These are phyloP conservation scores for Clavispora santaluciae DNA, from an alignment of 805 yeast species.

Conservation along the genomic window DNA sequence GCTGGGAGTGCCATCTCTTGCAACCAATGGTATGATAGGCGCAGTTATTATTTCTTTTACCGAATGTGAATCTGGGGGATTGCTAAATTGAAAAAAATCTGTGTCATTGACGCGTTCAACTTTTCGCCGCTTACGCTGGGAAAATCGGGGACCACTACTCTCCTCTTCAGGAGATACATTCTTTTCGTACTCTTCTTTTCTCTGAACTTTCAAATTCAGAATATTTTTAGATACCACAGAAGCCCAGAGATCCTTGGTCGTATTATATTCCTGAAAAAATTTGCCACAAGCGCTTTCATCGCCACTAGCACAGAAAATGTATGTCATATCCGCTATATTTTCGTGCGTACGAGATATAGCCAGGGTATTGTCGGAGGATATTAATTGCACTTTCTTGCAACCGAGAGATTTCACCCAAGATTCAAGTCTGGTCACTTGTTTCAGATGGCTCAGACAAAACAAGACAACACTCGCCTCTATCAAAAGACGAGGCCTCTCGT, in stretches of 20 bases:
- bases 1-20: too few relatives aligned
- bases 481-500: conserved; percentile 14
- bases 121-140: conserved; percentile 24
- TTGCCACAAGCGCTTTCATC: background rate
- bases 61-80: background rate
- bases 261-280: background rate
- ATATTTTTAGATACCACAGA: background rate
- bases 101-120: conserved; percentile 29
- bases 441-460: conserved; percentile 3
- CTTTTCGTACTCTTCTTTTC: background rate
- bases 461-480: conserved; percentile 6
- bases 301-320: background rate
- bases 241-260: background rate
- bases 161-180: background rate
- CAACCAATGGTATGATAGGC: too few relatives aligned
- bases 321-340: background rate
- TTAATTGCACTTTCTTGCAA: background rate
- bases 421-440: conserved; percentile 4
- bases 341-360: too few relatives aligned
- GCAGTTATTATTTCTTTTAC: background rate
- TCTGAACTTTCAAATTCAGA: background rate
- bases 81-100: conserved; percentile 30
- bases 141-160: background rate
- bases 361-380: too few relatives aligned
- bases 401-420: conserved; percentile 16